Evolutionary conservation across 345 rosid genomes (phyloP).

Genomic region (Iberis pinnata): DNA sequence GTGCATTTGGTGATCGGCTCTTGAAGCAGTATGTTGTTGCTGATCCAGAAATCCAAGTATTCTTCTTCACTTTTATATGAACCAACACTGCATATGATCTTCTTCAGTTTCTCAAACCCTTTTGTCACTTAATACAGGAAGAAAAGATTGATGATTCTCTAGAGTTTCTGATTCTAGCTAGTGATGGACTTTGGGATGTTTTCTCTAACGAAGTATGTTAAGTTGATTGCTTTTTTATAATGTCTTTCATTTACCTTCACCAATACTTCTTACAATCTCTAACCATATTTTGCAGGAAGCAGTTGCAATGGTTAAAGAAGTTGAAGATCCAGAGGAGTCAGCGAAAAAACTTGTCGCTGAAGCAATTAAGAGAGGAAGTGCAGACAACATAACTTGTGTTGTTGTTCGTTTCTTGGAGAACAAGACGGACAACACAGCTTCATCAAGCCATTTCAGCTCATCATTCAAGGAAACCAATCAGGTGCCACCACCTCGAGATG

Average conservation of each 20-base stretch:
- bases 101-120: too few species aligned
- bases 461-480: neutral
- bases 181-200: slow-evolving; percentile 99
- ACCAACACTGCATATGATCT: neutral
- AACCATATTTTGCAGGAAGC: slow-evolving; percentile 90
- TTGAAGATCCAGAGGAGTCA: slow-evolving; percentile 76
- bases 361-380: slow-evolving; percentile 86
- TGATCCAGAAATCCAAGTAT: slow-evolving; percentile 95
- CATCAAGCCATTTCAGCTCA: slow-evolving; percentile 9
- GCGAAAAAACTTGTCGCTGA: slow-evolving; percentile 75
- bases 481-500: too few species aligned
- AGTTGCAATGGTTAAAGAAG: slow-evolving; percentile 66
- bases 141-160: slow-evolving; percentile 85
- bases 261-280: too few species aligned
- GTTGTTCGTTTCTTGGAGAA: slow-evolving; percentile 62
- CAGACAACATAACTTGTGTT: slow-evolving; percentile 90
- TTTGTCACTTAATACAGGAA: slow-evolving; percentile 58
- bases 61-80: neutral
- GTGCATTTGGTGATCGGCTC: slow-evolving; percentile 94
- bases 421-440: slow-evolving; percentile 9
- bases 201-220: slow-evolving; percentile 76
- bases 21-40: slow-evolving; percentile 98
- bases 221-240: neutral
- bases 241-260: neutral
- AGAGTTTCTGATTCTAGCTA: slow-evolving; percentile 97